Evolutionary conservation across 768 basidiomycete species (phyloP), one percentile per base, ranked within the genome.

Genomic region (Amanita polypyramis): DNA sequence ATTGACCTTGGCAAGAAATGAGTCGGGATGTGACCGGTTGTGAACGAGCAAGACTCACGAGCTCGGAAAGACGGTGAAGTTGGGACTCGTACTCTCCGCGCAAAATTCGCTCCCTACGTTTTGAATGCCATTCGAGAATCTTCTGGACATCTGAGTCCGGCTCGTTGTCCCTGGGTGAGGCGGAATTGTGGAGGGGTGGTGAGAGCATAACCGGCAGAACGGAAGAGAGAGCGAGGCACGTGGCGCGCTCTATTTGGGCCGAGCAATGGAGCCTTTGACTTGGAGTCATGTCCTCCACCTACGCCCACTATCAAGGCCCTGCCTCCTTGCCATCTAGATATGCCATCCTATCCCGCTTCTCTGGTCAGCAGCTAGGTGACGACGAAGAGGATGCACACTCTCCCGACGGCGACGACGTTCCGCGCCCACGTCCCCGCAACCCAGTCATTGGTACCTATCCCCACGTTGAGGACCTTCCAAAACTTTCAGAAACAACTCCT

Each of bases 51-150:
- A 2, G 1, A 67, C 78, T 57, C 43, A 85, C 85, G 43, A 86
- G 65, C 51, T 86, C 77, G 0, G 76, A 70, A 17, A 89, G 67
- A 50, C 80, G 74, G 34, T 75, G 53, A 8, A 79, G 73, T 5
- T 77, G 75, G 17, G 79, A 79, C 65, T 91, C 81, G 56, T 92
- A 91, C 58, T 92, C 85, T 10, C 84, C 87, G 43, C 70, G 67
- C 44, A 92, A 65, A 56, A 75, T 77, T 48, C 81, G 70, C 27
- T 75, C 73, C 3, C 82, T 69, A n/a, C 89, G 76, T 43, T 85
- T 76, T 60, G 86, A 73, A 53, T 90, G 80, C 85, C 85, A 85
- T 66, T 80, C 67, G 25, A 67, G 59, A 3, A 86, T 59, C 42
- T 76, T 79, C 30, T 80, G 76, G 1, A 80, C 44, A 37, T 80